Evolutionary conservation across 768 basidiomycete genomes (phyloP), one percentile per base, ranked within the genome.

Genomic region (Suillus spraguei): DNA sequence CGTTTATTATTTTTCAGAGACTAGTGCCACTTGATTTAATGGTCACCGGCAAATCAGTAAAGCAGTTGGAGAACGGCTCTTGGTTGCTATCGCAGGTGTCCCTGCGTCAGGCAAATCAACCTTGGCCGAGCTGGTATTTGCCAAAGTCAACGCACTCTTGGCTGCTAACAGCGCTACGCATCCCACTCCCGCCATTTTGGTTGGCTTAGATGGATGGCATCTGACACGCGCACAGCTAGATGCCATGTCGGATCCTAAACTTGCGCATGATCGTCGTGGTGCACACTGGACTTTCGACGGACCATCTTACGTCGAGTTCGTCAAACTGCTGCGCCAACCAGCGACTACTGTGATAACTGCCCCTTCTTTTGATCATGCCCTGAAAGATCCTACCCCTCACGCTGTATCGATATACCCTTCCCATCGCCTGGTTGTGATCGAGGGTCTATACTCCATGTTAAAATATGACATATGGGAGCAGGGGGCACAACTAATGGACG

Each of bases 191-290:
- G 92, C 88, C 5, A 80, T 91, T 38, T 83, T 94, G 49, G 85
- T 97, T 11, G 86, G 91, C 8, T 80, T 95, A 44, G 96, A 98
- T 71, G 96, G 97, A 13, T 99, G 95, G 94, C 96, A 99, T 73
- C 81, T 91, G 64, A 85, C 91, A 20, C 86, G 94, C 28, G 83
- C 86, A 5, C 87, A 92, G 66, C 85, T 99, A 33, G 92, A 92
- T 69, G 71, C 77, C 24, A 83, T 95, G 71, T 85, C 87, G 16
- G 87, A 97, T 72, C 89, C 95, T 0, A 80, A 83, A 60, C 82
- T 87, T 46, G 94, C 95, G 0, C 87, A 90, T 67, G 89, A 89
- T 63, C 76, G 93, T 53, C 85, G 95, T 24, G 96, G 96, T 3
- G 88, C 83, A 16, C 91, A 95, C 67, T 97, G 94, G 91, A 97